A percentile compares a stretch with the other conserved stretches of the same genome.
Conservation (phyloP, 192 early-diverging fungal species). For the Entophlyctis luteolus region DNA sequence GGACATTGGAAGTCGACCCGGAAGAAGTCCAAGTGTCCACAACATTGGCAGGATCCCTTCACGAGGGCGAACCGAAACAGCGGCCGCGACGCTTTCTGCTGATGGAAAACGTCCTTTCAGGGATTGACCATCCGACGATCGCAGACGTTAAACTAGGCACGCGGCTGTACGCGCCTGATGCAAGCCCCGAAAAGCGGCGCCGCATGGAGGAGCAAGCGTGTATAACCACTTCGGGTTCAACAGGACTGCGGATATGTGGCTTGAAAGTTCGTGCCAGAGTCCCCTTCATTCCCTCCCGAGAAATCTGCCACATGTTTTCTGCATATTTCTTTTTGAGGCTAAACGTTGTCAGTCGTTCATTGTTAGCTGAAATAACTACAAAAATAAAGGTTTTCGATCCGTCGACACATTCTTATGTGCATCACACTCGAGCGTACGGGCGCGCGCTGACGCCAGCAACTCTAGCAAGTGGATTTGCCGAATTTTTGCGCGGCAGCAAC, state of each 20-base stretch:
- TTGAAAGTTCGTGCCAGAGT: constrained; percentile 53
- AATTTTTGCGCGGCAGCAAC: constrained; percentile 53
- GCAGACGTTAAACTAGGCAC: constrained; percentile 86
- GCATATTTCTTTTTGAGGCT: too few relatives aligned
- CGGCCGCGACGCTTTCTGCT: neutral
- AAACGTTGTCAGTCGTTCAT: too few relatives aligned
- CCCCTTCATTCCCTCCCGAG: neutral
- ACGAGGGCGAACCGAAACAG: too few relatives aligned
- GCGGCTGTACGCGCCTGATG: constrained; percentile 69
- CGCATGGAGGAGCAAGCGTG: constrained; percentile 63
- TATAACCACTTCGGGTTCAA: constrained; percentile 58
- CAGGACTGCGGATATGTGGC: constrained; percentile 72
- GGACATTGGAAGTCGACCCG: neutral
- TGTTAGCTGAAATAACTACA: neutral
- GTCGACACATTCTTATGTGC: constrained; percentile 33
- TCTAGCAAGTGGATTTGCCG: constrained; percentile 52
- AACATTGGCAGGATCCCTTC: too few relatives aligned
- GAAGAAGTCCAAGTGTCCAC: neutral
- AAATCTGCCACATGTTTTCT: neutral
- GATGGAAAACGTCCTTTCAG: constrained; percentile 71
- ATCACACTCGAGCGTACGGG: constrained; percentile 52
- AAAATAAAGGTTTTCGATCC: constrained; percentile 52
- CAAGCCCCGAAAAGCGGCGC: constrained; percentile 63
- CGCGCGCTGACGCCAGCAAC: constrained; percentile 49
- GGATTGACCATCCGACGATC: constrained; percentile 71